phyloP scores from a whole-genome alignment of 1,284 basidiomycete species.

The Marasmius fiardii region DNA sequence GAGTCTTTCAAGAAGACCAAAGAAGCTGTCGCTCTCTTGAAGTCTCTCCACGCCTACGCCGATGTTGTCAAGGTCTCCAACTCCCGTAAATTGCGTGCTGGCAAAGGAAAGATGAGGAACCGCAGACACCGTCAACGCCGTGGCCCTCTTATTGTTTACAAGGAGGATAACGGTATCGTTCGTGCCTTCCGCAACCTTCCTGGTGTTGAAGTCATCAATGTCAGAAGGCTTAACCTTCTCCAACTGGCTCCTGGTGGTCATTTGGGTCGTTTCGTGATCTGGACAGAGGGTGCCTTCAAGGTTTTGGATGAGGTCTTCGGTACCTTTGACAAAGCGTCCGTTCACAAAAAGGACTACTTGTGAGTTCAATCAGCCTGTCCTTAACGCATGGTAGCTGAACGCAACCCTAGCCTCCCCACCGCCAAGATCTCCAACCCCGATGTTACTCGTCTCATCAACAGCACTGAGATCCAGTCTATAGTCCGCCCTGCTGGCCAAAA shows the following conservation, averaged over 20 bases:
- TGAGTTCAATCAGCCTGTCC: slow-evolving; percentile 32
- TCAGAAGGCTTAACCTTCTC: slow-evolving; percentile 94
- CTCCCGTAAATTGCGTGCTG: slow-evolving; percentile 95
- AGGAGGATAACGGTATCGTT: slow-evolving; percentile 97
- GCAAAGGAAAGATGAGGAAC: slow-evolving; percentile 97
- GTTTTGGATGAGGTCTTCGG: slow-evolving; percentile 95
- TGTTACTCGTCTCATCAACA: slow-evolving; percentile 98
- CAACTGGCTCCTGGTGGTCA: slow-evolving; percentile 99
- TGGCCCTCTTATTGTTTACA: slow-evolving; percentile 97
- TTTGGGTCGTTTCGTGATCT: slow-evolving; percentile 98
- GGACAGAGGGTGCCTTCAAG: slow-evolving; percentile 95
- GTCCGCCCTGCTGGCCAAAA: slow-evolving; percentile 85
- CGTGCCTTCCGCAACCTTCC: slow-evolving; percentile 99
- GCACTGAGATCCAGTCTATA: slow-evolving; percentile 93
- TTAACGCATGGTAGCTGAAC: not conserved
- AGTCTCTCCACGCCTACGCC: slow-evolving; percentile 85
- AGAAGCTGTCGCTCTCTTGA: slow-evolving; percentile 94
- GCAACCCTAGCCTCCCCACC: slow-evolving; percentile 68
- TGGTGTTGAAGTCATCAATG: slow-evolving; percentile 97
- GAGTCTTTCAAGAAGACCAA: slow-evolving; percentile 97
- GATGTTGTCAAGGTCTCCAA: slow-evolving; percentile 98
- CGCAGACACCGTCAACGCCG: slow-evolving; percentile 96
- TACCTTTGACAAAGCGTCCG: slow-evolving; percentile 81
- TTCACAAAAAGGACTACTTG: slow-evolving; percentile 94
- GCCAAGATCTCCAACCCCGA: slow-evolving; percentile 98